phyloP scores from a whole-genome alignment of 2,329 filamentous ascomycete genomes.

The Penicillium sp. region DNA sequence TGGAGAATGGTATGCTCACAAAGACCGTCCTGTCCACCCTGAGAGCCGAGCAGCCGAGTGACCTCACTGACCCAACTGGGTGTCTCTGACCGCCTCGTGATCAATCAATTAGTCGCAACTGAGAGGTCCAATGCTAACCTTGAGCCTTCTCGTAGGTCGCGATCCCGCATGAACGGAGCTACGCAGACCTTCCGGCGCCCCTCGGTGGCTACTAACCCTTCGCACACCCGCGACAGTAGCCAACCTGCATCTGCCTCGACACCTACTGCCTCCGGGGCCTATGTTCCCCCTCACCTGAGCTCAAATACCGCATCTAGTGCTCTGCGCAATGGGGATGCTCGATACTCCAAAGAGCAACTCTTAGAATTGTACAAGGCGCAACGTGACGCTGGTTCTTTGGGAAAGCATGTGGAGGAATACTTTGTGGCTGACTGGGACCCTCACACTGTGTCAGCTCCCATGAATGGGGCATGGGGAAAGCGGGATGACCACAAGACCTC shows the following conservation, averaged over 20 bases:
- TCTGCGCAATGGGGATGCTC: constrained; percentile 58
- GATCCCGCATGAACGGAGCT: constrained; percentile 63
- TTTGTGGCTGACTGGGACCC: constrained; percentile 81
- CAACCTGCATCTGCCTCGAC: constrained; percentile 43
- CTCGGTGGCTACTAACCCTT: constrained; percentile 59
- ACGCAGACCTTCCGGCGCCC: constrained; percentile 68
- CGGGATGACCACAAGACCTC: constrained; percentile 72
- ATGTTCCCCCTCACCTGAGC: constrained; percentile 63
- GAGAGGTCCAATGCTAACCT: constrained; percentile 21
- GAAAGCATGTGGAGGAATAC: constrained; percentile 65
- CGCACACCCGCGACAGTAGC: constrained; percentile 47
- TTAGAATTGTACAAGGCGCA: constrained; percentile 70
- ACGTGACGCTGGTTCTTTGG: constrained; percentile 54
- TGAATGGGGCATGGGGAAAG: constrained; percentile 72
- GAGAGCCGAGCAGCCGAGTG: not conserved
- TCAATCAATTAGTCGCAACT: constrained; percentile 9
- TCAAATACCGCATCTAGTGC: constrained; percentile 49
- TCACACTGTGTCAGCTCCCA: constrained; percentile 64
- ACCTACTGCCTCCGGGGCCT: constrained; percentile 49
- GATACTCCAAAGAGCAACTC: constrained; percentile 79
- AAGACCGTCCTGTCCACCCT: constrained; percentile 4
- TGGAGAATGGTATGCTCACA: constrained; percentile 69
- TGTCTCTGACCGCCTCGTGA: not conserved
- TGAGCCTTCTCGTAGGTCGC: constrained; percentile 51
- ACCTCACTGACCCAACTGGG: not conserved